Evolutionary conservation across 371 early-diverging fungal species (phyloP).

Genomic region (Conidiobolus incongruus): DNA sequence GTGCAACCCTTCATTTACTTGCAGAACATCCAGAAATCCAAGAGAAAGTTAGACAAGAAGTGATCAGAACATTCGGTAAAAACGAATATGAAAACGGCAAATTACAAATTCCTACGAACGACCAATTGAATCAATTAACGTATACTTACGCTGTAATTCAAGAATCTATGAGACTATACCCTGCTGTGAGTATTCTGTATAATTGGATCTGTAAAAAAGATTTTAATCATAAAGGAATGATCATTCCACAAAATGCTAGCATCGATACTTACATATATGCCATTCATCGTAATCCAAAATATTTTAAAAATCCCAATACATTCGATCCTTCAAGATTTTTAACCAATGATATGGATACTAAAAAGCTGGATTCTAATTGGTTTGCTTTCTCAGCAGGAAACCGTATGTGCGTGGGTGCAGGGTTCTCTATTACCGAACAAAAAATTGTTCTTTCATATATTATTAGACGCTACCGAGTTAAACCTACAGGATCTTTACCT

Average conservation of each 20-base stretch:
- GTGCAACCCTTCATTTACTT: not conserved
- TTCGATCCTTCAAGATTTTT: constrained; percentile 15
- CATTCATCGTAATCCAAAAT: constrained; percentile 9
- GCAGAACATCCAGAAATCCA: constrained; percentile 1
- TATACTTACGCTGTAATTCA: constrained; percentile 17
- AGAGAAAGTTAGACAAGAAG: not conserved
- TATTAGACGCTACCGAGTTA: constrained; percentile 2
- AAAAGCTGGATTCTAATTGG: not conserved
- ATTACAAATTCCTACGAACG: constrained; percentile 8
- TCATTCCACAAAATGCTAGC: constrained; percentile 7
- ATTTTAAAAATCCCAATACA: constrained; percentile 10
- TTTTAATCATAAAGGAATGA: not conserved
- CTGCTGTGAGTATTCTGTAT: constrained; percentile 7
- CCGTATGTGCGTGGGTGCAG: constrained; percentile 21
- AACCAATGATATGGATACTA: not conserved
- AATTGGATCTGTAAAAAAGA: not conserved
- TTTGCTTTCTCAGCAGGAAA: constrained; percentile 7
- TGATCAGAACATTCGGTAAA: not conserved
- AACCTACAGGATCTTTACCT: too few species aligned
- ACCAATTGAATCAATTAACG: constrained; percentile 13
- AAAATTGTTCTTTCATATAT: constrained; percentile 22
- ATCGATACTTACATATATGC: constrained; percentile 7
- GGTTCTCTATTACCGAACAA: constrained; percentile 27
- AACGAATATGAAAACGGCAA: not conserved
- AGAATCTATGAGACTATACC: constrained; percentile 17